Conservation (phyloP, 331 rosid species). For the Cydonia oblonga region DNA sequence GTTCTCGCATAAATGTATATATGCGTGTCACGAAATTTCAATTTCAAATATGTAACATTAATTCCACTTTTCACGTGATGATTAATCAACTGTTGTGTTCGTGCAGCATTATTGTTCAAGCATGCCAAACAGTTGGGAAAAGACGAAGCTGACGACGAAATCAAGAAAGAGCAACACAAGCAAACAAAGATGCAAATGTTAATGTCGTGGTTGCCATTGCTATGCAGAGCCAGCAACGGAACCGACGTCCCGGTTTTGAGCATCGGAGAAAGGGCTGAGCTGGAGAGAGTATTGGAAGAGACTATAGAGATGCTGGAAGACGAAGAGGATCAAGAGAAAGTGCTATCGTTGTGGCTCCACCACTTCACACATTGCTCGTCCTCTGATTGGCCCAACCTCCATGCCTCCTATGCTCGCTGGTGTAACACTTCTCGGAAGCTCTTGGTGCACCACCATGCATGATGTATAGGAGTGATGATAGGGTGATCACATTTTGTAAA, state of each 20-base stretch:
- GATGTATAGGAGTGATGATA: too few relatives aligned
- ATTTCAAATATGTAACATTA: too few relatives aligned
- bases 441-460: conserved; percentile 15
- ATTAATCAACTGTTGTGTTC: too few relatives aligned
- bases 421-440: conserved; percentile 50
- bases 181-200: conserved; percentile 47
- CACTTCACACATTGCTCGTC: conserved; percentile 51
- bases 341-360: conserved; percentile 66
- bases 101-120: conserved; percentile 52
- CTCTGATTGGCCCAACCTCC: conserved; percentile 82
- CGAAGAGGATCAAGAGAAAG: conserved; percentile 48
- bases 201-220: conserved; percentile 61
- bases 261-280: conserved; percentile 32
- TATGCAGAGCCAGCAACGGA: conserved; percentile 68
- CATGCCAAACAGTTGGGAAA: conserved; percentile 40
- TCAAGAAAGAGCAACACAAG: conserved; percentile 21
- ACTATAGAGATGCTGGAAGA: conserved; percentile 34
- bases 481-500: too few relatives aligned
- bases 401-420: conserved; percentile 55
- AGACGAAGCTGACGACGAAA: conserved; percentile 13
- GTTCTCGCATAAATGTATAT: too few relatives aligned
- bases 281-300: conserved; percentile 50
- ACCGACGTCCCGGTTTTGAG: conserved; percentile 44
- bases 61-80: too few relatives aligned
- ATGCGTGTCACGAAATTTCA: too few relatives aligned